Base-by-base conservation (phyloP, 2,329 filamentous ascomycete species). In the Trichoderma arundinaceum region DNA sequence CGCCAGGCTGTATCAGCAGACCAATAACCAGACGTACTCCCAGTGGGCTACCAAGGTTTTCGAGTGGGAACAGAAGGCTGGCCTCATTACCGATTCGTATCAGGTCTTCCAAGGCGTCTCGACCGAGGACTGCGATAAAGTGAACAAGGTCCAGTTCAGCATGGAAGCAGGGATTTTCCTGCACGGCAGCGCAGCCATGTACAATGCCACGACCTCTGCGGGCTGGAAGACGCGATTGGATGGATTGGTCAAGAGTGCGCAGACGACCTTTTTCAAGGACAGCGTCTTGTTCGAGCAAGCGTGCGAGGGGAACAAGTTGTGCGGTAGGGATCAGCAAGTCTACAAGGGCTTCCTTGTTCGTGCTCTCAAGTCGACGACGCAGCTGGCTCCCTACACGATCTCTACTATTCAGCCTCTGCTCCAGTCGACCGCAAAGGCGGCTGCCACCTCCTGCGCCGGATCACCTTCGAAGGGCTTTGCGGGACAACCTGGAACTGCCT, bases 1-100 rank as follows among this genome's bases (percentile, higher is more conserved):
- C 15, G 85, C 91, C 10, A 85, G 91, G 9, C 82, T 94, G 13
- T 90, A 88, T 0, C 83, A 87, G 9, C 92, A 92, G 76, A 91
- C 88, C 0, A 79, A 79, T 28, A 90, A 92, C 71, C 69, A 79
- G 1, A 89, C 88, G 0, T 92, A 92, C 71, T 79, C 81, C 2
- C 78, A 87, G 3, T 88, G 86, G 81, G 89, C 89, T 0, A 81
- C 82, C 63, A 85, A 84, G 71, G 81, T 83, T 0, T 92, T 84
- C 78, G 80, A 90, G 44, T 89, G 90, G 86, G 81, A 86, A 8
- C 74, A 74, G 35, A 72, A 73, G 1, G 78, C 88, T 1, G 83
- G 83, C 7, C 83, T 89, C 66, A 83, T 93, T 62, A 85, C 88
- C 66, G 75, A 82, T 2, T 77, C 83, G 1, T 89, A 84, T 71